Evolutionary conservation across 2,329 filamentous ascomycete species (phyloP).

Genomic region (Cladosporium sp.): DNA sequence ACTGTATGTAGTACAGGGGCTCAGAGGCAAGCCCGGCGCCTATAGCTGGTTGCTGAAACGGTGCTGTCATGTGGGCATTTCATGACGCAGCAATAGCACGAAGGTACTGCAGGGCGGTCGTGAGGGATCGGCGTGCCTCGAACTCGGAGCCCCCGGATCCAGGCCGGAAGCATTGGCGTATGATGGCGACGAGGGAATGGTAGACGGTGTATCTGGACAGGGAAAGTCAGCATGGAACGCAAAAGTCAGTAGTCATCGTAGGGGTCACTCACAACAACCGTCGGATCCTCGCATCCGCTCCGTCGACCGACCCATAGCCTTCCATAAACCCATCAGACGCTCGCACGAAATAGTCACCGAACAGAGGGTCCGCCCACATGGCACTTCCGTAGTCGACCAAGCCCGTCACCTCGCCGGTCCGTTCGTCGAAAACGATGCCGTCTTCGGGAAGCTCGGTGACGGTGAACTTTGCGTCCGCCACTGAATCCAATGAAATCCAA

Average conservation of each 20-base stretch:
- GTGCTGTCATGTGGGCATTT: background rate
- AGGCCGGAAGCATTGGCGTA: conserved; percentile 40
- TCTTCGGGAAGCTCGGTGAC: conserved; percentile 44
- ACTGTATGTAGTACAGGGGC: too few species aligned
- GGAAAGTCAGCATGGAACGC: background rate
- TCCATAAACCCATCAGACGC: conserved; percentile 37
- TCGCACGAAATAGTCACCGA: conserved; percentile 45
- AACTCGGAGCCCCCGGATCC: conserved; percentile 36
- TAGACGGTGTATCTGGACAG: conserved; percentile 39
- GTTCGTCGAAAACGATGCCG: conserved; percentile 45
- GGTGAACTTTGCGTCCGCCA: conserved; percentile 47
- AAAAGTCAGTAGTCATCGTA: background rate
- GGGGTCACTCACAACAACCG: conserved; percentile 36
- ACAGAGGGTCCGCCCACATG: conserved; percentile 51
- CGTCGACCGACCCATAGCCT: conserved; percentile 35
- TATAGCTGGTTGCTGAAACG: too few species aligned
- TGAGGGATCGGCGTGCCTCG: conserved; percentile 37
- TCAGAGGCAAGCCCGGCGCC: too few species aligned
- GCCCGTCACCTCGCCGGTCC: conserved; percentile 43
- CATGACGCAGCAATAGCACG: background rate
- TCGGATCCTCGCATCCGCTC: conserved; percentile 29
- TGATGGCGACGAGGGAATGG: conserved; percentile 36
- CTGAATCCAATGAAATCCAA: conserved; percentile 41
- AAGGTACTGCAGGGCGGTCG: conserved; percentile 27
- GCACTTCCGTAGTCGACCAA: conserved; percentile 48